Evolutionary conservation across 768 basidiomycete genomes (phyloP), one percentile per base, ranked within the genome.

Genomic region (Lentinula sp.): DNA sequence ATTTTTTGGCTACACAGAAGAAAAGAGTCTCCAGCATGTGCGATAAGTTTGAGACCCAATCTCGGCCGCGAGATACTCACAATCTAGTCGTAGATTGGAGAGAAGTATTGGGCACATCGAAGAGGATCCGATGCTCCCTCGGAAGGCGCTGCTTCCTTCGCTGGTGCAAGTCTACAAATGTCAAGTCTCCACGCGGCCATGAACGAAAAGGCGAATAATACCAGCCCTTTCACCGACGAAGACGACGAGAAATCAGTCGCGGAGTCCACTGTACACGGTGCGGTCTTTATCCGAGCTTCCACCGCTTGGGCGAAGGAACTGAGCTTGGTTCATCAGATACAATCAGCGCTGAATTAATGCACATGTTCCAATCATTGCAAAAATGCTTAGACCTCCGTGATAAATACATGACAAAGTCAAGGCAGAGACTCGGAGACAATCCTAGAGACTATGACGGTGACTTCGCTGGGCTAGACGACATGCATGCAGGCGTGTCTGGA

Each of bases 401-500:
- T 76, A 98, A 98, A 74, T 99, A 98, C 76, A 95, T 97, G 76
- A 65, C 78, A 5, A 83, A 84, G 62, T 98, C 95, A 1, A 82
- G 87, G 4, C 97, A 99, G 71, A 82, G 93, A 58, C 84, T 98
- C 3, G 97, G 96, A 2, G 97, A 98, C 74, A 91, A 98, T 71
- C 97, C 97, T 0, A 81, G 84, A 63, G 93, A 98, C 72, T 84
- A 95, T 71, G 97, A 98, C 65, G 90, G 86, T 0, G 66, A 76
- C 11, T 95, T 95, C 69, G 74, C 76, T 3, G 88, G 90, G 13
- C 75, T 95, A 61, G 76, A 80, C n/a, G 78, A 86, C 63, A 79
- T 81, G 43, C 70, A 79, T 64, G 80, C 85, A 0, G 86, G 85
- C 56, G 85, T 90, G 2, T 80, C 81, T 23, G 86, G 91, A 8